Percentiles rank a stretch among this genome's conserved stretches.
These are phyloP conservation scores for Aspergillus sp. DNA, from an alignment of 2,329 filamentous ascomycete genomes.

Conservation along the genomic window DNA sequence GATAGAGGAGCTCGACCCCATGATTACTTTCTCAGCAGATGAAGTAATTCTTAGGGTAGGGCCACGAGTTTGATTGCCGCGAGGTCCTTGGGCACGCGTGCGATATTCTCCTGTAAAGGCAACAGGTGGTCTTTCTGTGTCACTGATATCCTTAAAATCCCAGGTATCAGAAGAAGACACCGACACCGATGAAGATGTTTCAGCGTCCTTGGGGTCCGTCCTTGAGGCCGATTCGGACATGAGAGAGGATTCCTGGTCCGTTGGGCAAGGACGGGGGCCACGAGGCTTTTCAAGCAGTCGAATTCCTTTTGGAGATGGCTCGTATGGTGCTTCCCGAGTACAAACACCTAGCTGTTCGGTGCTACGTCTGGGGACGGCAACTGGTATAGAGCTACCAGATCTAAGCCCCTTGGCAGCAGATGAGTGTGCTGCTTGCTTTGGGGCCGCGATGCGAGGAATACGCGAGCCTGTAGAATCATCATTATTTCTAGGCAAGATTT, in stretches of 20 bases:
- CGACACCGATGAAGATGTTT: not conserved
- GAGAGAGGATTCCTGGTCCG: not conserved
- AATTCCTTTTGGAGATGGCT: conserved; percentile 2
- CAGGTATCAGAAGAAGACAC: conserved; percentile 11
- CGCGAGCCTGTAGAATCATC: not conserved
- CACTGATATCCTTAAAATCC: conserved; percentile 30
- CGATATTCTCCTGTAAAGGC: conserved; percentile 27
- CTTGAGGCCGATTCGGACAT: not conserved
- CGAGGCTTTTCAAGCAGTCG: conserved; percentile 10
- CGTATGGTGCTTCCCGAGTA: not conserved
- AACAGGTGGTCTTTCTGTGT: conserved; percentile 30
- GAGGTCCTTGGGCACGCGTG: conserved; percentile 4
- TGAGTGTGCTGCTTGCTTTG: not conserved
- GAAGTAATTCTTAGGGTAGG: conserved; percentile 28
- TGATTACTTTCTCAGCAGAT: conserved; percentile 28
- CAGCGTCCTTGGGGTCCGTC: not conserved
- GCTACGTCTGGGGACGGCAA: conserved; percentile 13
- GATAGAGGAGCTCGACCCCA: conserved; percentile 16
- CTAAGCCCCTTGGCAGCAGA: conserved; percentile 1
- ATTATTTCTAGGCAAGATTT: not conserved
- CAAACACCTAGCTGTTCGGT: not conserved
- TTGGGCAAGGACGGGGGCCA: conserved; percentile 9
- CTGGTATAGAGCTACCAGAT: conserved; percentile 17
- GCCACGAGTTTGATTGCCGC: conserved; percentile 15
- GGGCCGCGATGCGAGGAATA: not conserved